Evolutionary conservation across 192 early-diverging fungal species (phyloP).

Genomic region (Coemansia sp.): DNA sequence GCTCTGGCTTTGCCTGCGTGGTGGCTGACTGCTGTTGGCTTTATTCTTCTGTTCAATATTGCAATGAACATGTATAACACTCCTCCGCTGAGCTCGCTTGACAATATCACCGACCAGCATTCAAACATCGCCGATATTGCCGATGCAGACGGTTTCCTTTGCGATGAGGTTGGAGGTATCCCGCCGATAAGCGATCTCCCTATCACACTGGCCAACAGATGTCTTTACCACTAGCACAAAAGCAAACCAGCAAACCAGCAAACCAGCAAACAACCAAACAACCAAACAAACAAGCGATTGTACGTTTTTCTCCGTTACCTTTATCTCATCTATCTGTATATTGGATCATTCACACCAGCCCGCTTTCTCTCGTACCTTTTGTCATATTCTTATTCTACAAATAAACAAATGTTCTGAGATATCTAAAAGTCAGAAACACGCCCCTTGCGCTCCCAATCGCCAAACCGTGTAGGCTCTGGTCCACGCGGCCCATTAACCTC

Average conservation of each 20-base stretch:
- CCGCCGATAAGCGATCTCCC: slow-evolving; percentile 47
- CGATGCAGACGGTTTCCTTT: slow-evolving; percentile 24
- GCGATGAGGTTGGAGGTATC: slow-evolving; percentile 45
- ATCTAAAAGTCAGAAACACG: slow-evolving; percentile 69
- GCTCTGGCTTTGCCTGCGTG: slow-evolving; percentile 79
- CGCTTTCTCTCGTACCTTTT: not conserved
- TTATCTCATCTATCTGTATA: not conserved
- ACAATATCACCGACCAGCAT: slow-evolving; percentile 70
- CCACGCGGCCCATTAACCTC: slow-evolving; percentile 76
- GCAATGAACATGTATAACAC: slow-evolving; percentile 80
- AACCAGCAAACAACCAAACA: too few species aligned
- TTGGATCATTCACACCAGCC: slow-evolving; percentile 34
- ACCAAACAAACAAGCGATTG: not conserved
- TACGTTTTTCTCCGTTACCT: not conserved
- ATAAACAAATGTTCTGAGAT: not conserved
- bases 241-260: not conserved
- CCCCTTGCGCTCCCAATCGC: slow-evolving; percentile 81
- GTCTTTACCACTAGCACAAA: slow-evolving; percentile 60
- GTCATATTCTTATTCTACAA: not conserved
- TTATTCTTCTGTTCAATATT: slow-evolving; percentile 73
- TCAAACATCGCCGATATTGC: slow-evolving; percentile 22
- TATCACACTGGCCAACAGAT: slow-evolving; percentile 71
- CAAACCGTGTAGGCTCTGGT: slow-evolving; percentile 77
- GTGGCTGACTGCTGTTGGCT: slow-evolving; percentile 71
- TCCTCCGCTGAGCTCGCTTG: slow-evolving; percentile 67